phyloP scores from a whole-genome alignment of 2,329 filamentous ascomycete genomes.

The Ceratocystis ficicola region DNA sequence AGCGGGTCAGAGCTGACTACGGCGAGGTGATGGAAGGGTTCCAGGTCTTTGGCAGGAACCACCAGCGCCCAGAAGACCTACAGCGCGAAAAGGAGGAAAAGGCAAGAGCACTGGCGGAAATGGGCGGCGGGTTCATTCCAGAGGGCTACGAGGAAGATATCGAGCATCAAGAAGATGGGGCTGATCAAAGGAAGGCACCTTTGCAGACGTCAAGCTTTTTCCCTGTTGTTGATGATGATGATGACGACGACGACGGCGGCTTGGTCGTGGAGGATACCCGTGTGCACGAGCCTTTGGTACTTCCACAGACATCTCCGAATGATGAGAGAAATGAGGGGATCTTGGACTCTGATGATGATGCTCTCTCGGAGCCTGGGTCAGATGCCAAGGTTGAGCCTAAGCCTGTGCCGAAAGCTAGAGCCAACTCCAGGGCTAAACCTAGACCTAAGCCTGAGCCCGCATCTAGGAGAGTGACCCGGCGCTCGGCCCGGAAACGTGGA shows the following conservation, averaged over 20 bases:
- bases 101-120: slow-evolving; percentile 41
- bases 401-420: background rate
- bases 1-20: slow-evolving; percentile 66
- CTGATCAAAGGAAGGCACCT: slow-evolving; percentile 17
- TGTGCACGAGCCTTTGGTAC: background rate
- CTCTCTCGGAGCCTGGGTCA: background rate
- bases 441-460: background rate
- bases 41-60: slow-evolving; percentile 19
- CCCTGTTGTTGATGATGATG: slow-evolving; percentile 36
- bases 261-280: slow-evolving; percentile 17
- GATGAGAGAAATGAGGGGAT: background rate
- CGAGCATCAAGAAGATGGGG: slow-evolving; percentile 29
- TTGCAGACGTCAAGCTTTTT: slow-evolving; percentile 37
- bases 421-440: background rate
- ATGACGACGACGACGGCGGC: slow-evolving; percentile 29
- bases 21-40: slow-evolving; percentile 44
- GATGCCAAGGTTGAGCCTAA: background rate
- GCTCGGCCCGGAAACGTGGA: background rate
- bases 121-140: slow-evolving; percentile 50
- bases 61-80: slow-evolving; percentile 18
- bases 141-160: slow-evolving; percentile 42
- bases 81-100: slow-evolving; percentile 23
- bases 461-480: background rate
- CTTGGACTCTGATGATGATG: background rate
- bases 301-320: background rate